Base-by-base conservation (phyloP, 306 rosid genomes). In the Prunus campanulata region DNA sequence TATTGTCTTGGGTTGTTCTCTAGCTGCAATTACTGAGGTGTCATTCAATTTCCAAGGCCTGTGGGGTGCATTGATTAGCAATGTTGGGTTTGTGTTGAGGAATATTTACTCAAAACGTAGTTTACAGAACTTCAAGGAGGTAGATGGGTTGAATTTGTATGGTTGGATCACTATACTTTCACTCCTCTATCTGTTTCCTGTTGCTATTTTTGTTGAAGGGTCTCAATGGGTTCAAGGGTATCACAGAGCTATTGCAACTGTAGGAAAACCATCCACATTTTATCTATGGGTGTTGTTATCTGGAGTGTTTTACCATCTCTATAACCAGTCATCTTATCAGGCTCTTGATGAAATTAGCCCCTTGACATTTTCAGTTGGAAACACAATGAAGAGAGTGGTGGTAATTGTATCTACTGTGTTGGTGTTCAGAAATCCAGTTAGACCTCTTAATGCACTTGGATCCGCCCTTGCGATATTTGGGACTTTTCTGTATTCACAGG, bases 331-430 rank as follows among this genome's bases (percentile, higher is more conserved):
- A 6, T 92, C 97, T 50, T 95, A 95, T 73, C 96, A 92, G 85
- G 99, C 99, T 39, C 79, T 95, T 19, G 97, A 95, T 79, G 90
- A 95, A n/a, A 92, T 90, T 78, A 92, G 93, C 66, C 97, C 98
- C 0, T 72, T 95, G 70, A 92, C 92, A 44, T 95, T 95, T 79
- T 95, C 97, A 0, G 99, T 95, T 3, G 99, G 99, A 16, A 95
- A 95, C 84, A 92, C 99, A 20, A 92, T 95, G 97, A 95, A 92
- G 87, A 86, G 99, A 74, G 97, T 95, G 77, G 97, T 90, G 79
- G 99, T 95, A 75, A 95, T 95, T 15, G 86, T 92, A 5, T 86
- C 97, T 5, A 55, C 97, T 1, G 77, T 95, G 74, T 83, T 95
- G 89, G 97, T 95, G 76, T 92, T 95, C 78, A 87, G 97, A 73